Base-by-base conservation (phyloP, 2,329 filamentous ascomycete species). In the Sclerotinia borealis region DNA sequence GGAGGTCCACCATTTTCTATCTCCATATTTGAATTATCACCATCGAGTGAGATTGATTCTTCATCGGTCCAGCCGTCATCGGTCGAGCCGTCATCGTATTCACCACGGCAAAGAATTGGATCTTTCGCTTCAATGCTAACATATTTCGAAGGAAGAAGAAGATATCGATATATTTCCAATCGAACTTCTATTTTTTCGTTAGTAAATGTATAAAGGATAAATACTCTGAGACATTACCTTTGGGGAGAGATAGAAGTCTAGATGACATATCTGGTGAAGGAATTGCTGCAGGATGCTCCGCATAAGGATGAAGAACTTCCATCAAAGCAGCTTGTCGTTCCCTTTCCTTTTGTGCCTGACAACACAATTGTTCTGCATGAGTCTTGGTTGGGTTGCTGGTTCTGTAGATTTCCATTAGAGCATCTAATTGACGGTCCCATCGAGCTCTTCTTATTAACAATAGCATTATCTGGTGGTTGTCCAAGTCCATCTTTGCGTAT, bases 151-250 rank as follows among this genome's bases (percentile, higher is more conserved):
- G 61, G 54, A n/a, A 63, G 34, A 50, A 63, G 54, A 13, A 63
- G 54, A 15, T 63, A 63, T 39, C 61, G 52, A 50, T 63, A 63
- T 25, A 63, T 63, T 52, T 63, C 43, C 13, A 59, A 27, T 29
- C 61, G 52, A 15, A 59, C 50, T 45, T 63, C 61, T 63, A n/a
- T 39, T 39, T 25, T 19, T 25, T 7, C 2, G 4, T 58, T 58
- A 58, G 3, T 45, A 31, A 25, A 25, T 4, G 13, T 2, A 19
- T 25, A 13, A 19, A 3, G 10, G 8, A 8, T 25, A 13, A 25
- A 31, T 10, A 25, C 17, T n/a, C 0, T 3, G 19, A 45, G 8
- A 45, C 4, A 19, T 45, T 36, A 58, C 54, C 54, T 45, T 45
- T 19, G 1, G 54, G 39, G 4, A 45, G 5, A 19, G 27, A 45